Conservation (phyloP, 179 eudicot species). For the Silene noctiflora region DNA sequence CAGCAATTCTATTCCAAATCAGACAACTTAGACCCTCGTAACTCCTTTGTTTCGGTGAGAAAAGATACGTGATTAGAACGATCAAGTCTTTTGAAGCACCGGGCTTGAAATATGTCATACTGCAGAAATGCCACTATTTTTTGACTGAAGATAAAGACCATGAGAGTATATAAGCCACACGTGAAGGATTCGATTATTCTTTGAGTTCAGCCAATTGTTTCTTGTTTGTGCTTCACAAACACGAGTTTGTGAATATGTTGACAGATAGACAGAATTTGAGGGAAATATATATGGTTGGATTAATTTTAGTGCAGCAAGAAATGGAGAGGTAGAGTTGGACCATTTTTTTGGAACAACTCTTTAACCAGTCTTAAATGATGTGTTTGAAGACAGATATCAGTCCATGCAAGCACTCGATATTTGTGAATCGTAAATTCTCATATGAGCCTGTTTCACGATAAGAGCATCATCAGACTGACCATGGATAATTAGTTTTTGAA, state of each 20-base stretch:
- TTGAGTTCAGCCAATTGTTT: conserved; percentile 18
- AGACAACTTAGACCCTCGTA: conserved; percentile 5
- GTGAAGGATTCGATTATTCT: conserved; percentile 23
- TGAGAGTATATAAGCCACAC: conserved; percentile 17
- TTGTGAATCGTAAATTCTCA: too few species aligned
- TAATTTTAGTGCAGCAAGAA: conserved; percentile 6
- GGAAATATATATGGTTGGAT: too few species aligned
- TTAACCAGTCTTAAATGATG: too few species aligned
- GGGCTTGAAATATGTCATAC: conserved; percentile 9
- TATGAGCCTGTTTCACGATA: too few species aligned
- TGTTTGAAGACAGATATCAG: neutral
- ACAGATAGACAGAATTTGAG: neutral
- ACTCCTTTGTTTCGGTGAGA: neutral
- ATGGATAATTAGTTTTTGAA: too few species aligned
- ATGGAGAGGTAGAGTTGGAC: neutral
- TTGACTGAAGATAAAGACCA: neutral
- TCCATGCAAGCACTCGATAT: neutral
- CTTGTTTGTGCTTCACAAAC: neutral
- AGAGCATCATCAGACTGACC: too few species aligned
- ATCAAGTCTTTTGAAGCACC: conserved; percentile 16
- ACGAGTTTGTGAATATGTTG: conserved; percentile 22
- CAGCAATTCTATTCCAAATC: conserved; percentile 20
- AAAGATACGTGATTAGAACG: neutral
- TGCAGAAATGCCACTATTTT: conserved; percentile 14
- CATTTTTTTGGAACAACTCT: too few species aligned